These are phyloP conservation scores for Dioscorea alata DNA, from an alignment of 106 monocot genomes.

Conservation along the genomic window DNA sequence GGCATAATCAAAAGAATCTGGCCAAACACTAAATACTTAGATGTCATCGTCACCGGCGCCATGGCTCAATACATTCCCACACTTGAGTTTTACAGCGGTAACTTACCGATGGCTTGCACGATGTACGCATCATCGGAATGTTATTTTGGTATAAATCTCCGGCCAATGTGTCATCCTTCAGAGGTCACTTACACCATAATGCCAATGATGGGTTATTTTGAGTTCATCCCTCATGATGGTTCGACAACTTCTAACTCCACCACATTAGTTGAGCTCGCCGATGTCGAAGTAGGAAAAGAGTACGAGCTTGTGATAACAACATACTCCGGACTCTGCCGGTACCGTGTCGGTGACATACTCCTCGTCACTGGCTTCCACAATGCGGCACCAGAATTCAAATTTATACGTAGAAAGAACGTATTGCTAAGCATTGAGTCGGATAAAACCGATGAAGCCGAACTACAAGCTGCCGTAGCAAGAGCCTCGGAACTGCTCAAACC, in stretches of 20 bases:
- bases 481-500: slow-evolving; percentile 39
- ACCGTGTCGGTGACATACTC: slow-evolving; percentile 56
- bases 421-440: slow-evolving; percentile 67
- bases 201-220: slow-evolving; percentile 88
- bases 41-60: slow-evolving; percentile 77
- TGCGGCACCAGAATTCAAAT: slow-evolving; percentile 55
- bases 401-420: slow-evolving; percentile 58
- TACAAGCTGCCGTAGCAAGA: slow-evolving; percentile 47
- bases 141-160: slow-evolving; percentile 87
- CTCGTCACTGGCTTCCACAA: slow-evolving; percentile 62
- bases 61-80: slow-evolving; percentile 86
- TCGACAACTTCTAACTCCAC: no score
- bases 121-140: slow-evolving; percentile 94
- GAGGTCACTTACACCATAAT: slow-evolving; percentile 89
- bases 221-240: slow-evolving; percentile 28
- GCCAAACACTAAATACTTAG: slow-evolving; percentile 82
- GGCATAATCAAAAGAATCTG: slow-evolving; percentile 52
- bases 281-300: slow-evolving; percentile 68
- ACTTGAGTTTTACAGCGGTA: slow-evolving; percentile 73
- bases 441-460: slow-evolving; percentile 67
- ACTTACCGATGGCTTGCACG: slow-evolving; percentile 81
- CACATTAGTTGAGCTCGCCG: background rate
- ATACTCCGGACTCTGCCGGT: slow-evolving; percentile 68
- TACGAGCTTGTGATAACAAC: slow-evolving; percentile 86
- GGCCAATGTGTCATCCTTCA: slow-evolving; percentile 61